Evolutionary conservation across 2,329 filamentous ascomycete genomes (phyloP).

Genomic region (Westerdykella ornata): DNA sequence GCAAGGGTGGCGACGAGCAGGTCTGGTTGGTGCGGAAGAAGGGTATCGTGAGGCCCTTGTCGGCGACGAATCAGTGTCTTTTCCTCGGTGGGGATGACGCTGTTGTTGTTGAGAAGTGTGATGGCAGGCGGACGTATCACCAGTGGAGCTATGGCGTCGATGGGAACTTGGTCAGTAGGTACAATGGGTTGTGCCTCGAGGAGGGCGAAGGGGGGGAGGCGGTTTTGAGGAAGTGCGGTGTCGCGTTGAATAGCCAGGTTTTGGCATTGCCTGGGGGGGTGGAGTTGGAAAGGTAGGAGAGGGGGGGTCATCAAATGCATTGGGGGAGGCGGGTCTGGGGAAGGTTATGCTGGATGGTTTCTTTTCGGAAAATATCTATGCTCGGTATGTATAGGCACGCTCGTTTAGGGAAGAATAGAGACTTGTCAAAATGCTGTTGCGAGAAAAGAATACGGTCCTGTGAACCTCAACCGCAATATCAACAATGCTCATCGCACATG

Average conservation of each 20-base stretch:
- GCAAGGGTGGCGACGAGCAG: slow-evolving; percentile 38
- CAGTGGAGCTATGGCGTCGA: slow-evolving; percentile 42
- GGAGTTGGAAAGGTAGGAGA: slow-evolving; percentile 9
- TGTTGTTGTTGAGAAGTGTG: slow-evolving; percentile 11
- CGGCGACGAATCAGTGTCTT: slow-evolving; percentile 31
- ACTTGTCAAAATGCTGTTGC: too few species aligned
- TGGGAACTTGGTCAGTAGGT: slow-evolving; percentile 40
- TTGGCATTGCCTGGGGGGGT: slow-evolving; percentile 43
- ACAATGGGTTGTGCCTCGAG: slow-evolving; percentile 36
- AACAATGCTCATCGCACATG: background rate
- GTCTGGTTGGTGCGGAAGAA: slow-evolving; percentile 38
- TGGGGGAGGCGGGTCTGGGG: too few species aligned
- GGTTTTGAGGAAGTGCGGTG: slow-evolving; percentile 30
- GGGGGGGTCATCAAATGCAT: too few species aligned
- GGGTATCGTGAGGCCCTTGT: slow-evolving; percentile 37
- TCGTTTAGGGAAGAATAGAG: too few species aligned
- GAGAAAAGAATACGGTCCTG: too few species aligned
- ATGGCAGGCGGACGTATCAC: slow-evolving; percentile 20
- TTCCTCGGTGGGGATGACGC: slow-evolving; percentile 11
- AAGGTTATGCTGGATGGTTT: too few species aligned
- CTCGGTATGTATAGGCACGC: too few species aligned
- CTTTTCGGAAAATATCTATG: too few species aligned
- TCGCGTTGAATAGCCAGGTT: slow-evolving; percentile 41
- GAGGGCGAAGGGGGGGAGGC: slow-evolving; percentile 27
- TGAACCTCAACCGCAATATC: too few species aligned